A percentile compares a stretch with the other conserved stretches of the same genome.
Evolutionary conservation across 257 asterid genomes (phyloP).

Genomic region (Solanum pimpinellifolium): DNA sequence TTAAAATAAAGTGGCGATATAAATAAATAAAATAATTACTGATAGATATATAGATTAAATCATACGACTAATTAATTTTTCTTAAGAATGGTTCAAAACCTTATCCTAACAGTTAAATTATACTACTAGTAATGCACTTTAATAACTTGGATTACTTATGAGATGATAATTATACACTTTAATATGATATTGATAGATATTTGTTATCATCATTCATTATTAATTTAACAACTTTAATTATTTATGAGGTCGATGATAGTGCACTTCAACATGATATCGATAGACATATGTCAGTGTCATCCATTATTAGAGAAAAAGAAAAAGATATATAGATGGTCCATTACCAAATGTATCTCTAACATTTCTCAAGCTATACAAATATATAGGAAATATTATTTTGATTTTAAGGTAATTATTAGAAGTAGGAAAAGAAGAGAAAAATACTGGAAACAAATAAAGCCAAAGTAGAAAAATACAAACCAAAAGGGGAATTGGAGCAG

Average conservation of each 20-base stretch:
- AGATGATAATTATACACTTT: not conserved
- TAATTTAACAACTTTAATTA: not conserved
- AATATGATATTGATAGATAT: not conserved
- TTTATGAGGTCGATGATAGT: too few species aligned
- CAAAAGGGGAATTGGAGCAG: not conserved
- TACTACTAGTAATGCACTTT: not conserved
- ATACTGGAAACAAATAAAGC: not conserved
- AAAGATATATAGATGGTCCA: not conserved
- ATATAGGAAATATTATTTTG: not conserved
- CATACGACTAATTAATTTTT: not conserved
- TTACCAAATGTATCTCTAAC: not conserved
- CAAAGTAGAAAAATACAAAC: conserved; percentile 1
- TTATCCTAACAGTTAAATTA: not conserved
- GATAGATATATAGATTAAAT: not conserved
- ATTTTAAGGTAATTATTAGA: not conserved
- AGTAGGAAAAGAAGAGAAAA: not conserved
- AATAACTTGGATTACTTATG: not conserved
- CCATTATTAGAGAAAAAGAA: not conserved
- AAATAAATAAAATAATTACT: not conserved
- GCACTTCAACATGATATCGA: not conserved
- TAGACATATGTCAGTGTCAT: not conserved
- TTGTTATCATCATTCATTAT: not conserved
- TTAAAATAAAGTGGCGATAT: too few species aligned
- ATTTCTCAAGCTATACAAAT: not conserved
- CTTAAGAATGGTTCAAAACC: not conserved